Evolutionary conservation across 148 eudicot species (phyloP), one percentile per base, ranked within the genome.

Genomic region (Bassia scoparia): DNA sequence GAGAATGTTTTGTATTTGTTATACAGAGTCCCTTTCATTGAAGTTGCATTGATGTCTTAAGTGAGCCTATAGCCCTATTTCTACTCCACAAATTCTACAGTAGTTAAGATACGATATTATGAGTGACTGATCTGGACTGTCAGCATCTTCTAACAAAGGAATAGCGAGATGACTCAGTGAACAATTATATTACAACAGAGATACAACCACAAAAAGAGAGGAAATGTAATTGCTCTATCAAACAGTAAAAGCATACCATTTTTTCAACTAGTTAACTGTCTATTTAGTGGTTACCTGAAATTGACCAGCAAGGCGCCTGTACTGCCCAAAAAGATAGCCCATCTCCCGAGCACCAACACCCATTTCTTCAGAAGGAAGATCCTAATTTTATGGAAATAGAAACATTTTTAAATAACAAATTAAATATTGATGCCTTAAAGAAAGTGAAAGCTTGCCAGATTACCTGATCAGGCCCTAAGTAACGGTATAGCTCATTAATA

Each of bases 281-380:
- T 12, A 59, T 24, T n/a, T n/a, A n/a, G n/a, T n/a, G n/a, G n/a
- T 74, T 76, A 88, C 99, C 97, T 95, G 99, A 80, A 91, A 86
- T 75, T 95, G 90, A 72, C 97, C 93, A 63, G 94, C 90, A 79
- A 95, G 87, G 59, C 96, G 96, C 63, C 97, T 87, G 82, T 88
- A 95, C 79, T 95, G 91, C 72, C 98, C 98, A 81, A 89, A 91
- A 75, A 95, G 82, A 83, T 88, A 95, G 76, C 97, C 96, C 96
- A 95, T 91, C 84, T 95, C 98, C 41, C 97, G 96, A 61, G 91
- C 80, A 77, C 98, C 97, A 73, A 91, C 99, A 70, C 99, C 99
- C 86, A 90, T 92, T 81, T 92, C 99, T 75, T 95, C 99, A 23
- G 94, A 95, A 83, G 96, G 99, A 80, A 95, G 97, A 86, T 95